These are phyloP conservation scores for Cicer arietinum DNA, from an alignment of 306 rosid genomes.

Conservation along the genomic window DNA sequence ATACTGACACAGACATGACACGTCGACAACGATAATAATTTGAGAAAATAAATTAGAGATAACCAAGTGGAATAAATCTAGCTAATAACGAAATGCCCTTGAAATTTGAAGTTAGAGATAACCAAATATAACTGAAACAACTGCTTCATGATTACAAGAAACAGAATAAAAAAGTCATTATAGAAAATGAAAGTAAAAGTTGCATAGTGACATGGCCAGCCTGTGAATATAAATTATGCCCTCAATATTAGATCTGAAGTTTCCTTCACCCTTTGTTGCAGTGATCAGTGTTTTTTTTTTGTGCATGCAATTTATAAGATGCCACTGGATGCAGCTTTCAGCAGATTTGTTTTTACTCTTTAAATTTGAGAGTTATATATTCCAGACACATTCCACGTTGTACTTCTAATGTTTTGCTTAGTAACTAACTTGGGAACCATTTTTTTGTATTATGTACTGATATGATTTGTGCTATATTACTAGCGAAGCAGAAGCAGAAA, in stretches of 20 bases:
- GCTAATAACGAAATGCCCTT: neutral
- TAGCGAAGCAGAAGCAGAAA: neutral
- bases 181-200: neutral
- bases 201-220: neutral
- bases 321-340: neutral
- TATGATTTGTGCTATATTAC: neutral
- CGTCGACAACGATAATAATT: too few species aligned
- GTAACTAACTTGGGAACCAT: neutral
- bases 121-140: neutral
- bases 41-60: too few species aligned
- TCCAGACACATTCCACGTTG: neutral
- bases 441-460: neutral
- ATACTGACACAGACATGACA: too few species aligned
- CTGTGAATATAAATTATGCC: neutral
- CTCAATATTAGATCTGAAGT: neutral
- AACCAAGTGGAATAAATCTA: slow-evolving; percentile 5
- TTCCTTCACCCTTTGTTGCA: neutral
- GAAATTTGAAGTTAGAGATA: slow-evolving; percentile 4
- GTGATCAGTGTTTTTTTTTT: neutral
- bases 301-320: neutral
- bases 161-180: neutral
- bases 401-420: neutral
- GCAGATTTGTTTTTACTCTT: neutral
- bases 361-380: neutral
- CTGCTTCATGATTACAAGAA: slow-evolving; percentile 1